A percentile compares a stretch with the other conserved stretches of the same genome.
These are phyloP conservation scores for Candida nanaspora DNA, from an alignment of 805 yeast genomes.

Conservation along the genomic window DNA sequence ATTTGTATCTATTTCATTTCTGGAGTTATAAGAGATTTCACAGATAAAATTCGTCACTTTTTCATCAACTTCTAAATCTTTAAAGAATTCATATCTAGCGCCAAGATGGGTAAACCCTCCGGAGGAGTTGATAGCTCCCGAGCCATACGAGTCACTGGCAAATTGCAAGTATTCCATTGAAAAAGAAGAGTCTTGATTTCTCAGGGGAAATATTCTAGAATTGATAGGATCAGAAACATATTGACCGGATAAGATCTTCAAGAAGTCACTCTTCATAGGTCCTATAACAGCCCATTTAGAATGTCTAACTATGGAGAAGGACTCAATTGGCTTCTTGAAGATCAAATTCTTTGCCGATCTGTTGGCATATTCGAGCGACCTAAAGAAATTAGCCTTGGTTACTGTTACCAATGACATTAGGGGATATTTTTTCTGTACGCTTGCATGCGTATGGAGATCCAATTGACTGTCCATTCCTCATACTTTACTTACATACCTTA, in stretches of 20 bases:
- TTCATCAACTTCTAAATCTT: conserved; percentile 71
- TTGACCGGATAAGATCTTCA: conserved; percentile 51
- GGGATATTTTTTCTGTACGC: too few species aligned
- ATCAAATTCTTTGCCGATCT: conserved; percentile 10
- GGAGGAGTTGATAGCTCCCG: conserved; percentile 28
- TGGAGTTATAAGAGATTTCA: conserved; percentile 42
- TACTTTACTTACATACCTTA: too few species aligned
- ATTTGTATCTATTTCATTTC: conserved; percentile 25
- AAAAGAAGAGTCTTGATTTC: conserved; percentile 35
- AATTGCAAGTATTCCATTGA: conserved; percentile 32
- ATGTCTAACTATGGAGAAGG: conserved; percentile 29
- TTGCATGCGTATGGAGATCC: too few species aligned
- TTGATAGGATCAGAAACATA: conserved; percentile 44
- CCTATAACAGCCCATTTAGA: conserved; percentile 54
- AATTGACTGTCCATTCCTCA: too few species aligned
- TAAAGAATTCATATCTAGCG: conserved; percentile 82
- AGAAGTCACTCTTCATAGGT: conserved; percentile 43
- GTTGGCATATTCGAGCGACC: neutral
- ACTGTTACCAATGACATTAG: conserved; percentile 5
- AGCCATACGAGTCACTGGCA: conserved; percentile 27
- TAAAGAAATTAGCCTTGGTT: conserved; percentile 9
- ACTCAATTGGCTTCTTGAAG: conserved; percentile 33
- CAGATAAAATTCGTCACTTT: conserved; percentile 57
- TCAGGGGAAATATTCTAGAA: conserved; percentile 48
- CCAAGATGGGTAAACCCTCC: conserved; percentile 65